Percentiles rank a stretch among this genome's conserved stretches.
Conservation (phyloP, 768 basidiomycete species). For the Russula lepida region DNA sequence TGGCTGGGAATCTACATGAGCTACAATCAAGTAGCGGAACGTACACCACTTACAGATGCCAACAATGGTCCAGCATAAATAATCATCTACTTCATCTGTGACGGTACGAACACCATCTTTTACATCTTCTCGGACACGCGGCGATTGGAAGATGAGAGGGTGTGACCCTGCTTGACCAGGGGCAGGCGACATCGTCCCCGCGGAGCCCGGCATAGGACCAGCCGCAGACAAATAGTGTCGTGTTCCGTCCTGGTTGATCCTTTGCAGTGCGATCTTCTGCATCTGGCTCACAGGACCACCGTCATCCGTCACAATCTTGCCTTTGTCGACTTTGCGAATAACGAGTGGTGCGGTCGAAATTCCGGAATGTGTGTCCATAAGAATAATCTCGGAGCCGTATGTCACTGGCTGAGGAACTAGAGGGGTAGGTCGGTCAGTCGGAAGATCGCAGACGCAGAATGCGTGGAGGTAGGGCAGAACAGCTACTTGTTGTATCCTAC, state of each 20-base stretch:
- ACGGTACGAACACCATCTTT: constrained; percentile 69
- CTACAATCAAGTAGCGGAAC: constrained; percentile 3
- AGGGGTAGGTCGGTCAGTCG: neutral
- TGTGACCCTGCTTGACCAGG: constrained; percentile 80
- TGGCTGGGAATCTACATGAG: constrained; percentile 42
- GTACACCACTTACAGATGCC: constrained; percentile 67
- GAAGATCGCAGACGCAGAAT: neutral
- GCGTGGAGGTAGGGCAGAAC: constrained; percentile 15
- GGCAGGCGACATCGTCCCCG: constrained; percentile 57
- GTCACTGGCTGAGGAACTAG: constrained; percentile 74
- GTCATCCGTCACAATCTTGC: constrained; percentile 76
- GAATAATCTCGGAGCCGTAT: constrained; percentile 82
- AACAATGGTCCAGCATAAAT: constrained; percentile 92
- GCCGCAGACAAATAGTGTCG: constrained; percentile 86
- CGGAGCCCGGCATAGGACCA: constrained; percentile 72
- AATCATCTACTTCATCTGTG: constrained; percentile 89
- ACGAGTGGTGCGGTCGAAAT: constrained; percentile 79
- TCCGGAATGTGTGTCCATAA: constrained; percentile 79
- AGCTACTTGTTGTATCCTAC: neutral
- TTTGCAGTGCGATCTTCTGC: constrained; percentile 90
- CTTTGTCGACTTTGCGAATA: constrained; percentile 90
- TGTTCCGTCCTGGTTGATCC: constrained; percentile 72
- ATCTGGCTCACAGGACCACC: constrained; percentile 92
- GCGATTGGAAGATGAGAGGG: constrained; percentile 68
- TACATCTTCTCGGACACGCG: constrained; percentile 73